Conservation (phyloP, 192 early-diverging fungal genomes). For the Coemansia erecta region DNA sequence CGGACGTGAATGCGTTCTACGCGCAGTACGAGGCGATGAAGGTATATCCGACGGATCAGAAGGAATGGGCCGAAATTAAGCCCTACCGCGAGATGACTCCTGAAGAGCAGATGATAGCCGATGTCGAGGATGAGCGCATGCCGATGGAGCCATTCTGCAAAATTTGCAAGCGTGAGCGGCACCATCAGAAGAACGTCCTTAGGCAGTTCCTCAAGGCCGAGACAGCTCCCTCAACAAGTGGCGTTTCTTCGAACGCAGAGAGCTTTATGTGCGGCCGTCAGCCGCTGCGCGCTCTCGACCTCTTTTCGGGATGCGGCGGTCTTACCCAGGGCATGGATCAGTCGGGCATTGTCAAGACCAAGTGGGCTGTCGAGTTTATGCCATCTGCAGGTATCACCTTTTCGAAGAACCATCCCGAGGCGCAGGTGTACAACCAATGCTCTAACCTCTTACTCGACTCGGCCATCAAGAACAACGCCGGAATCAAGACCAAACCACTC, state of each 20-base stretch:
- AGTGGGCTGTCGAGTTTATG: conserved; percentile 64
- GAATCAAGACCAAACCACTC: conserved; percentile 26
- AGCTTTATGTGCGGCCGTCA: conserved; percentile 35
- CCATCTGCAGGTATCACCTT: conserved; percentile 60
- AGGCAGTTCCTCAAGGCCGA: conserved; percentile 18
- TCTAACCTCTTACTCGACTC: conserved; percentile 61
- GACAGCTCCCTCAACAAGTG: too few species aligned
- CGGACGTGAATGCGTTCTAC: conserved; percentile 54
- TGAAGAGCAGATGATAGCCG: not conserved
- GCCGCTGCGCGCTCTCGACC: conserved; percentile 58
- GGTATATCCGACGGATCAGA: conserved; percentile 14
- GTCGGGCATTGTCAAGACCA: conserved; percentile 58
- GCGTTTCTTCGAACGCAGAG: too few species aligned
- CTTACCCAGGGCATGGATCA: conserved; percentile 63
- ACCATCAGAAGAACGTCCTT: conserved; percentile 11
- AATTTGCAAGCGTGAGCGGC: conserved; percentile 37
- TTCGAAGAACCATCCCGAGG: conserved; percentile 60
- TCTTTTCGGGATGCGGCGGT: conserved; percentile 72
- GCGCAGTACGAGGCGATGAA: conserved; percentile 25
- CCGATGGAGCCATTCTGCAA: conserved; percentile 21
- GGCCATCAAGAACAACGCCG: conserved; percentile 58
- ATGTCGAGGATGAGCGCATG: conserved; percentile 13
- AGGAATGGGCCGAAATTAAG: conserved; percentile 24
- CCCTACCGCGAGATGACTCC: conserved; percentile 7
- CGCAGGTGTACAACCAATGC: conserved; percentile 61